These are phyloP conservation scores for Daphne laureola DNA, from an alignment of 441 rosid species.

Conservation along the genomic window DNA sequence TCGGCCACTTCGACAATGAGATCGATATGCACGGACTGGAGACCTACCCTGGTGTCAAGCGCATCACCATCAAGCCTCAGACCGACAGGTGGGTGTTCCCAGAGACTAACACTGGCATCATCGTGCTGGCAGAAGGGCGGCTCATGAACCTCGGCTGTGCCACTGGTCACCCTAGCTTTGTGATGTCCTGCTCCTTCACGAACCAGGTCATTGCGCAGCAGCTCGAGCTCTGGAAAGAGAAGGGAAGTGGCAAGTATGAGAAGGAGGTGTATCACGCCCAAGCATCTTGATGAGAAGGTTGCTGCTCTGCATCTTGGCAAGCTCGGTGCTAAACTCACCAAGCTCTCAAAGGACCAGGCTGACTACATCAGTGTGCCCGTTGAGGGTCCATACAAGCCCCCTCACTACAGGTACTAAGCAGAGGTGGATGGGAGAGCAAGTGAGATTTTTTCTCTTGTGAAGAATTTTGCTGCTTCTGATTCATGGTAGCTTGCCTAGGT, in stretches of 20 bases:
- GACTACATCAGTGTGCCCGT: constrained; percentile 45
- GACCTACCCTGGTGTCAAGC: constrained; percentile 42
- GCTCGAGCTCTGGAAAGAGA: constrained; percentile 86
- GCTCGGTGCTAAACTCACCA: constrained; percentile 49
- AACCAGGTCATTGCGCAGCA: constrained; percentile 93
- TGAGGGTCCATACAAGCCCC: constrained; percentile 62
- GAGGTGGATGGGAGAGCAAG: background rate
- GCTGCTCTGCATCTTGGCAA: constrained; percentile 48
- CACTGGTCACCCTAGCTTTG: constrained; percentile 89
- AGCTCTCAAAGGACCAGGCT: constrained; percentile 44
- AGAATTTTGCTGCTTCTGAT: no score
- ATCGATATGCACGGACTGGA: constrained; percentile 59
- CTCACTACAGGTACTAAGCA: constrained; percentile 36
- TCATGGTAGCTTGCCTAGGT: no score
- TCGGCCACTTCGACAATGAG: constrained; percentile 86
- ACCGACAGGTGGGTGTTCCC: constrained; percentile 60
- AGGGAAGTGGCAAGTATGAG: constrained; percentile 59
- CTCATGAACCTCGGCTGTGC: constrained; percentile 61
- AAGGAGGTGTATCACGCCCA: constrained; percentile 81
- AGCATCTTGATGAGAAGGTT: constrained; percentile 56
- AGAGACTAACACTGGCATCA: constrained; percentile 39
- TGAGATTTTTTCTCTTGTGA: no score
- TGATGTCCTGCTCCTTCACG: constrained; percentile 91
- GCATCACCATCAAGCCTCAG: constrained; percentile 56
- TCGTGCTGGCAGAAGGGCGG: constrained; percentile 44